phyloP scores from a whole-genome alignment of 2,329 filamentous ascomycete species.

The Lachnellula subtilissima region DNA sequence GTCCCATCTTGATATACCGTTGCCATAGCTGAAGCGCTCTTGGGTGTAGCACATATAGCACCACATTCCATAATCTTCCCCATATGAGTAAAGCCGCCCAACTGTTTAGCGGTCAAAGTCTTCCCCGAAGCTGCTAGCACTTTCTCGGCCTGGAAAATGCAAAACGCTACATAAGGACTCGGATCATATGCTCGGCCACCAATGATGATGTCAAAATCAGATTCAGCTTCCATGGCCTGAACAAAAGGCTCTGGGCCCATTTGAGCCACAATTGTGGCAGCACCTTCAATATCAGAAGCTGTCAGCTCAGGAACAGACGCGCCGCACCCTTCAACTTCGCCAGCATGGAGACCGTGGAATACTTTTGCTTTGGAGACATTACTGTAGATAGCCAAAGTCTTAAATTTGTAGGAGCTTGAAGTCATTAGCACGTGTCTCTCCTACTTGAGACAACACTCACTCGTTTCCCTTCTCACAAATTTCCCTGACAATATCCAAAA shows the following conservation, averaged over 20 bases:
- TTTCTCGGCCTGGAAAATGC: conserved; percentile 28
- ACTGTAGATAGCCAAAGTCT: conserved; percentile 37
- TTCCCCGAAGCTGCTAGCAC: conserved; percentile 4
- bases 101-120: conserved; percentile 1
- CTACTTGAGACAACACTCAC: background rate
- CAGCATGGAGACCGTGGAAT: conserved; percentile 26
- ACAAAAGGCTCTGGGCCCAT: conserved; percentile 44
- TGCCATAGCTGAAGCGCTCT: conserved; percentile 32
- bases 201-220: conserved; percentile 38
- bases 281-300: conserved; percentile 34
- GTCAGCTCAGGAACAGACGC: conserved; percentile 38
- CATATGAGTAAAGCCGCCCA: conserved; percentile 44
- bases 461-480: conserved; percentile 27
- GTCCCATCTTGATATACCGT: conserved; percentile 34
- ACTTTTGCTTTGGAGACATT: conserved; percentile 35
- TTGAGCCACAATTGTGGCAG: conserved; percentile 39
- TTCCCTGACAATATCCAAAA: conserved; percentile 37
- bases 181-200: conserved; percentile 38
- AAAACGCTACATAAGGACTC: conserved; percentile 37
- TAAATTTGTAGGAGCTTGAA: conserved; percentile 24
- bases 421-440: background rate
- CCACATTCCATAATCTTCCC: conserved; percentile 54
- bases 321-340: conserved; percentile 36
- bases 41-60: conserved; percentile 37
- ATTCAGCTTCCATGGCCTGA: conserved; percentile 36